A percentile compares a stretch with the other conserved stretches of the same genome.
phyloP scores from a whole-genome alignment of 805 yeast species.

The Candida silvicultrix region DNA sequence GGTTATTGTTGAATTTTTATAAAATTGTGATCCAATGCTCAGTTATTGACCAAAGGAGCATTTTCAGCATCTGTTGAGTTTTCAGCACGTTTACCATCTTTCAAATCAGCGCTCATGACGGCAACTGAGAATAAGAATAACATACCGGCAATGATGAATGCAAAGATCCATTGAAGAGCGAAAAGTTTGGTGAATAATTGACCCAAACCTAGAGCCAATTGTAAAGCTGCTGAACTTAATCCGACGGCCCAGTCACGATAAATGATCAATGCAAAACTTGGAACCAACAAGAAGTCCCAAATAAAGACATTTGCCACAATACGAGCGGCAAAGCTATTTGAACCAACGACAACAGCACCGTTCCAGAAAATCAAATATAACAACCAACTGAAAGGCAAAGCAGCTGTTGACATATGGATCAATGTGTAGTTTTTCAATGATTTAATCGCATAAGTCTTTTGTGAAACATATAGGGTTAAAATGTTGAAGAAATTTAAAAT shows the following conservation, averaged over 20 bases:
- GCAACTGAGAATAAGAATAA: constrained; percentile 46
- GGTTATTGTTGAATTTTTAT: not conserved
- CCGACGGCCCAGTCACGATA: constrained; percentile 72
- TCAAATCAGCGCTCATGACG: constrained; percentile 33
- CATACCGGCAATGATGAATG: constrained; percentile 55
- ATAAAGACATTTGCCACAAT: constrained; percentile 65
- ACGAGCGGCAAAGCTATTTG: constrained; percentile 51
- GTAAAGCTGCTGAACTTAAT: constrained; percentile 47
- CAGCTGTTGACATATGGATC: constrained; percentile 60
- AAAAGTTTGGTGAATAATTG: constrained; percentile 63
- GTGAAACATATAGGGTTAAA: constrained; percentile 40
- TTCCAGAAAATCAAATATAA: constrained; percentile 76
- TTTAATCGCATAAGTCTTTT: constrained; percentile 51
- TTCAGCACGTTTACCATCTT: not conserved
- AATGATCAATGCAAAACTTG: constrained; percentile 47
- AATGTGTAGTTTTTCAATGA: constrained; percentile 47
- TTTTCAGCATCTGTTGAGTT: constrained; percentile 21
- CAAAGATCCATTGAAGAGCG: constrained; percentile 86
- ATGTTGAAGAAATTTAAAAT: constrained; percentile 56
- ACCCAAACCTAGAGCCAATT: constrained; percentile 62
- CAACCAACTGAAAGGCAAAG: constrained; percentile 72
- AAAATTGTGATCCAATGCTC: not conserved
- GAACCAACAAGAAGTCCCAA: constrained; percentile 72
- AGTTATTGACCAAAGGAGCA: constrained; percentile 32
- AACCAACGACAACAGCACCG: constrained; percentile 59